Conservation (phyloP, 805 yeast genomes). For the Ogataea philodendri region DNA sequence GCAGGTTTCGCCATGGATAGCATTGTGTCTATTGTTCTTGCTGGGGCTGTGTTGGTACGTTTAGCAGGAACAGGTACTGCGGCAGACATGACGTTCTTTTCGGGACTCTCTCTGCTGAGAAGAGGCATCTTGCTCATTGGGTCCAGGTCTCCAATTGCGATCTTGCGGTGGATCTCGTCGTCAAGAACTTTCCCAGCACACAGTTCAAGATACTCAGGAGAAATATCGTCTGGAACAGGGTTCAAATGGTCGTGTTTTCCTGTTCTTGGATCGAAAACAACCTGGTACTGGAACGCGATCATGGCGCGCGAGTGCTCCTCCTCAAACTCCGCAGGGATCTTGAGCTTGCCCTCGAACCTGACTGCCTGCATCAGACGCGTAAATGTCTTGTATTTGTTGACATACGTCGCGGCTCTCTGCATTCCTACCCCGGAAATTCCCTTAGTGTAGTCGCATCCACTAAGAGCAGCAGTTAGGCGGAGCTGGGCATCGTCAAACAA, state of each 20-base stretch:
- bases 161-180: conserved; percentile 46
- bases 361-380: conserved; percentile 57
- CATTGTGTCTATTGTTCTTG: not conserved
- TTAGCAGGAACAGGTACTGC: too few species aligned
- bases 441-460: conserved; percentile 96
- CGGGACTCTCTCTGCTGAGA: conserved; percentile 52
- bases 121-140: conserved; percentile 57
- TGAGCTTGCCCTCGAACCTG: conserved; percentile 56
- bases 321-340: conserved; percentile 55
- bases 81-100: too few species aligned
- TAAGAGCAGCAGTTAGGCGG: conserved; percentile 73
- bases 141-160: conserved; percentile 65
- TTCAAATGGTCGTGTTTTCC: conserved; percentile 55
- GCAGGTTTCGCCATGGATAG: not conserved
- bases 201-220: conserved; percentile 23
- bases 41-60: not conserved
- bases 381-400: conserved; percentile 48
- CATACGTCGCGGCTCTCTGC: conserved; percentile 64
- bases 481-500: conserved; percentile 55
- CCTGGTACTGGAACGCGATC: conserved; percentile 77
- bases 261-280: conserved; percentile 72
- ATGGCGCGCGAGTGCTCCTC: conserved; percentile 65
- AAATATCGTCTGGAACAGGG: conserved; percentile 44
- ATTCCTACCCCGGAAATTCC: conserved; percentile 84
- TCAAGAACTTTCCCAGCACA: conserved; percentile 49